A percentile compares a stretch with the other conserved stretches of the same genome.
phyloP scores from a whole-genome alignment of 2,329 filamentous ascomycete species.

The Pseudohalonectria lignicola region DNA sequence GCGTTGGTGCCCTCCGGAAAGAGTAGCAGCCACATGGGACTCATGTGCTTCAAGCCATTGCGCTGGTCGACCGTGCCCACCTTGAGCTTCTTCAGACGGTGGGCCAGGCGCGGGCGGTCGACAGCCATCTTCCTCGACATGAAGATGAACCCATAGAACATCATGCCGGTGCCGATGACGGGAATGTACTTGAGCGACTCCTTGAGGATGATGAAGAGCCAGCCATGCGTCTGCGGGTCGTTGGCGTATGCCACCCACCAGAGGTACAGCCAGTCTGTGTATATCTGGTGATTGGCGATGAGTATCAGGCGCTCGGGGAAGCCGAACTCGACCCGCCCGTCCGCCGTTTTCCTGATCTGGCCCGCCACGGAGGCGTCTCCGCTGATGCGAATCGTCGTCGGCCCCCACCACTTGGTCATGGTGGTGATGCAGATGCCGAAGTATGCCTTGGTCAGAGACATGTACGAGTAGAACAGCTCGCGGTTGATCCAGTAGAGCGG shows the following conservation, averaged over 20 bases:
- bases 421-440: constrained; percentile 71
- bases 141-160: constrained; percentile 85
- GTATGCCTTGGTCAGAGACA: constrained; percentile 75
- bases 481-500: constrained; percentile 68
- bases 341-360: constrained; percentile 57
- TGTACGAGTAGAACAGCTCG: constrained; percentile 74
- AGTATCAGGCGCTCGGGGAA: constrained; percentile 75
- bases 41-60: constrained; percentile 22
- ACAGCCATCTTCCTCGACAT: constrained; percentile 81
- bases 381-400: constrained; percentile 71
- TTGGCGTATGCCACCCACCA: constrained; percentile 91
- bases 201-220: constrained; percentile 84
- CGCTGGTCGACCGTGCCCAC: constrained; percentile 43
- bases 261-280: constrained; percentile 85
- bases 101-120: constrained; percentile 64
- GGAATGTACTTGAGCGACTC: constrained; percentile 77
- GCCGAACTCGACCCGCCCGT: constrained; percentile 64
- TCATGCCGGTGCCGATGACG: constrained; percentile 68
- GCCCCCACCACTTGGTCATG: constrained; percentile 81
- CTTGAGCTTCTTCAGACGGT: constrained; percentile 62
- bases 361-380: constrained; percentile 70
- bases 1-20: constrained; percentile 85
- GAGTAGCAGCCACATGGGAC: constrained; percentile 79
- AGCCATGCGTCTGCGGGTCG: constrained; percentile 64
- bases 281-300: constrained; percentile 86